Base-by-base conservation (phyloP, 2,329 filamentous ascomycete genomes). In the Nannizziopsis barbatae region DNA sequence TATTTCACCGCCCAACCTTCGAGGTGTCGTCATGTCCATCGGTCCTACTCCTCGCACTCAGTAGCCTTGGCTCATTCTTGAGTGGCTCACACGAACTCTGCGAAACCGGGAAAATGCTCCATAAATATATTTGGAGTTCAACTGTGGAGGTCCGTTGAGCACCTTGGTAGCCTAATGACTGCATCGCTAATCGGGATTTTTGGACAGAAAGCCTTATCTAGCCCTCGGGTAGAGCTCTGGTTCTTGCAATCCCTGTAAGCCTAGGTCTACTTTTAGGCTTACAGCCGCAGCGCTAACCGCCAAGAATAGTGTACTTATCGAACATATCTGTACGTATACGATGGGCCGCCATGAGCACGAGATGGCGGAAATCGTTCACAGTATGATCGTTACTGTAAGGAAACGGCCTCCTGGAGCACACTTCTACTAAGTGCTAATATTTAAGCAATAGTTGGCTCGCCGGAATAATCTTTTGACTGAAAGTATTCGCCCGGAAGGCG, bases 1-100 rank as follows among this genome's bases (percentile, higher is more conserved):
- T 56, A 12, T 57, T 57, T 39, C 55, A 57, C 22, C 54, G 53
- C 11, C 51, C 55, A 31, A 57, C 54, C 4, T 47, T 57, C n/a
- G 49, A 51, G 2, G 10, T 56, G 9, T 42, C 49, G 5, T 47
- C 43, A 2, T 45, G 45, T 6, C 51, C 54, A 5, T 43, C 54
- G 20, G 43, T 47, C 9, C 42, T 56, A 9, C 46, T 56, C 18
- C 51, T 55, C 33, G 53, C 55, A 2, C 48, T 57, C 10, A 55
- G 54, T 40, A 49, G 51, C 33, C 46, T 55, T 10, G 53, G 53
- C 5, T 38, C 49, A 1, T 55, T 55, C 40, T 18, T 55, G 2
- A 53, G 45, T 41, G 42, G 41, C 11, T 22, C 42, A 1, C 42
- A 40, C 8, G 49, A 50, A 8, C 44, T 48, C 7, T 49, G 52